A percentile compares a stretch with the other conserved stretches of the same genome.
Evolutionary conservation across 768 basidiomycete genomes (phyloP).

Genomic region (Fistulinella prunicolor): DNA sequence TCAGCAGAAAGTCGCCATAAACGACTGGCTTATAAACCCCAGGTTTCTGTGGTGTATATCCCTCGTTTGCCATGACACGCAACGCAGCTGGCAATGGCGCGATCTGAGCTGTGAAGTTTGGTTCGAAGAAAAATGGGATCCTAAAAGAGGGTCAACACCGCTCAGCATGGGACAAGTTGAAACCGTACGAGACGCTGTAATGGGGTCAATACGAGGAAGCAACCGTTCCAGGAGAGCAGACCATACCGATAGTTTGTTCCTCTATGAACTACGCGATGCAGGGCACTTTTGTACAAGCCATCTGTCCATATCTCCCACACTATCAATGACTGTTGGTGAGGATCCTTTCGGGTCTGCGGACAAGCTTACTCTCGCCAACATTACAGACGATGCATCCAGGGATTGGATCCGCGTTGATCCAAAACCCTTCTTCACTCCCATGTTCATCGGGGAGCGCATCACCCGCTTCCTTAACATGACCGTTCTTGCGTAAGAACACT

Average conservation of each 20-base stretch:
- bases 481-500: slow-evolving; percentile 60
- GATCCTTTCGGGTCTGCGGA: neutral
- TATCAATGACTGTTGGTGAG: slow-evolving; percentile 27
- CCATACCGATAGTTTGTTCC: slow-evolving; percentile 61
- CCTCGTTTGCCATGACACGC: slow-evolving; percentile 31
- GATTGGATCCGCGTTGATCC: slow-evolving; percentile 85
- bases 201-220: slow-evolving; percentile 7
- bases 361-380: slow-evolving; percentile 77
- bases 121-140: slow-evolving; percentile 93
- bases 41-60: slow-evolving; percentile 12
- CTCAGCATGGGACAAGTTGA: neutral
- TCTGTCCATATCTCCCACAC: slow-evolving; percentile 95
- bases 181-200: slow-evolving; percentile 66
- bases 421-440: slow-evolving; percentile 56
- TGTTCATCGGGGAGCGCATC: slow-evolving; percentile 48
- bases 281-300: slow-evolving; percentile 81
- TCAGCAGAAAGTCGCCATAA: slow-evolving; percentile 77
- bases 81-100: slow-evolving; percentile 61
- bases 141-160: slow-evolving; percentile 35
- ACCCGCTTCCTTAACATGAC: slow-evolving; percentile 25
- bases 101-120: slow-evolving; percentile 73
- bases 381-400: slow-evolving; percentile 86
- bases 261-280: slow-evolving; percentile 85
- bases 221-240: neutral
- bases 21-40: slow-evolving; percentile 47